Evolutionary conservation across 2,329 filamentous ascomycete genomes (phyloP).

Genomic region (Paracamarosporium sp.): DNA sequence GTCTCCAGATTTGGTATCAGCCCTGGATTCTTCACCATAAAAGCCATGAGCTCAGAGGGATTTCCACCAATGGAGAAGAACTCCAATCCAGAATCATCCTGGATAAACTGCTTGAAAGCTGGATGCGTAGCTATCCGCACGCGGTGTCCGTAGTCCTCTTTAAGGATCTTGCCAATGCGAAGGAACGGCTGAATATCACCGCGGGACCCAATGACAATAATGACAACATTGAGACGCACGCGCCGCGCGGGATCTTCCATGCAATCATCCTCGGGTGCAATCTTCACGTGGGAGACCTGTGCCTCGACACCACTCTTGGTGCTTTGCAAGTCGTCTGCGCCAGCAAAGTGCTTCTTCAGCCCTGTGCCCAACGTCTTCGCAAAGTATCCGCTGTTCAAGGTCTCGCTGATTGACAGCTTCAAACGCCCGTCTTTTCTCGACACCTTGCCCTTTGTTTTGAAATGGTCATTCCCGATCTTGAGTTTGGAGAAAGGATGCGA

Average conservation of each 20-base stretch:
- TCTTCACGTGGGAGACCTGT: conserved; percentile 22
- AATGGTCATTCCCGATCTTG: conserved; percentile 68
- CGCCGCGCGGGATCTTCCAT: conserved; percentile 42
- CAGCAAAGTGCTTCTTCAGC: conserved; percentile 62
- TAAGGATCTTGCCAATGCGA: conserved; percentile 74
- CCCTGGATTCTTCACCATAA: conserved; percentile 85
- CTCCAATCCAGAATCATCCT: conserved; percentile 74
- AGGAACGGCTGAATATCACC: conserved; percentile 85
- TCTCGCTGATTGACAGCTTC: conserved; percentile 75
- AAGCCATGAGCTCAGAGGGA: conserved; percentile 82
- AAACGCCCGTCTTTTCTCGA: conserved; percentile 73
- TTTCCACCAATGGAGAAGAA: conserved; percentile 84
- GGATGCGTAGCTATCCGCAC: conserved; percentile 82
- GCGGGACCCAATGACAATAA: conserved; percentile 82
- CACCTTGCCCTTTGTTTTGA: conserved; percentile 69
- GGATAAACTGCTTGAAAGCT: conserved; percentile 76
- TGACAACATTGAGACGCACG: conserved; percentile 76
- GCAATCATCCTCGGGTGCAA: conserved; percentile 39
- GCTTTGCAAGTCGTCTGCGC: conserved; percentile 39
- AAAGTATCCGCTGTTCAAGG: conserved; percentile 72
- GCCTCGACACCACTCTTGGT: conserved; percentile 23
- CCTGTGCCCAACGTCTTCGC: conserved; percentile 74
- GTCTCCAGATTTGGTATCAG: conserved; percentile 77
- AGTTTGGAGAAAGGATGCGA: conserved; percentile 59
- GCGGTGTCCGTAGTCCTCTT: conserved; percentile 74